Base-by-base conservation (phyloP, 108 stramenopile species). In the Skeletonema grethae region DNA sequence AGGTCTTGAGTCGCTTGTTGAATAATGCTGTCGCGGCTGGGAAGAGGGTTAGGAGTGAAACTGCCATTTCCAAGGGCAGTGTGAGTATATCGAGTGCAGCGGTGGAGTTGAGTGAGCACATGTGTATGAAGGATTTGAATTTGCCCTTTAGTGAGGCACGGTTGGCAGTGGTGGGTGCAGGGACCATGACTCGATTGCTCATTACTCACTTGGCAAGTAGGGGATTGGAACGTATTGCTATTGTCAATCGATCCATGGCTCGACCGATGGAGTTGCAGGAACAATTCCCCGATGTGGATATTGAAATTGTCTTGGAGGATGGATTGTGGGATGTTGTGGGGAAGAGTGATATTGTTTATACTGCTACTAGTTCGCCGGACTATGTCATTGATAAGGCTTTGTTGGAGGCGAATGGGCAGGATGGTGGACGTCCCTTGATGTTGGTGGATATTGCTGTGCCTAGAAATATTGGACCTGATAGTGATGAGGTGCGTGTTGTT, bases 401-500 rank as follows among this genome's bases (percentile, higher is more conserved):
- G 57, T 83, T 97, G 75, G 84, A 94, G 71, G 86, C 81, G 55
- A 93, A 97, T 76, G 94, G 92, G 4, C 48, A 86, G 7, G 87
- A 84, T 28, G 78, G 87, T 29, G 90, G 90, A 69, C 73, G 90
- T 46, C 93, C 87, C 1, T 65, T 97, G 61, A 97, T 98, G 95
- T 79, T 99, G 59, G 97, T 98, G 5, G 98, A 99, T 76, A 99
- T 99, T 77, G 88, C 96, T n/a, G 98, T 99, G 16, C 98, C 98
- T 28, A 86, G 98, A 66, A 99, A 99, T 73, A 93, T 99, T 67
- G 96, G 93, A 30, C 82, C 88, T 25, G 91, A 96, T 57, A 90
- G 92, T 75, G 86, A 83, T 15, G 76, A 88, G 59, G 94, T 93
- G 46, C 25, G 56, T 77, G 16, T 45, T 57, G 67, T 28, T 41